Percentiles rank a stretch among this genome's conserved stretches.
Evolutionary conservation across 2,329 filamentous ascomycete species (phyloP).

Genomic region (Diaporthe caulivora): DNA sequence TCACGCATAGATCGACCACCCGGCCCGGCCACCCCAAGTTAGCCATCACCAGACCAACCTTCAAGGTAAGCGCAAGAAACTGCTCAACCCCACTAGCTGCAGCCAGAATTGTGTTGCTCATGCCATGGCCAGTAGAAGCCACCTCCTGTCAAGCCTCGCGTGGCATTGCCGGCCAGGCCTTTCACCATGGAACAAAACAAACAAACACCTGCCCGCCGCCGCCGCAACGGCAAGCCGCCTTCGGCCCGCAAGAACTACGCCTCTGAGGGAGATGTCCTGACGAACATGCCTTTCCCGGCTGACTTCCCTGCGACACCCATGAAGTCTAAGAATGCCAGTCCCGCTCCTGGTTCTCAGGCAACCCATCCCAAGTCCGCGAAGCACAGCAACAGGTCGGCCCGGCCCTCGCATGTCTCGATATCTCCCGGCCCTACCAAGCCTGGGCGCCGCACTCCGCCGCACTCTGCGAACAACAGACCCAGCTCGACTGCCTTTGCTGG

Average conservation of each 20-base stretch:
- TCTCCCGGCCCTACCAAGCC: conserved; percentile 58
- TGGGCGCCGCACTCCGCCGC: conserved; percentile 59
- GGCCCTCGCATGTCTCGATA: conserved; percentile 48
- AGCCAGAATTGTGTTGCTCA: conserved; percentile 21
- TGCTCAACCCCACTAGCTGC: not conserved
- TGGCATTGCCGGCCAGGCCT: not conserved
- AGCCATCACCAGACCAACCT: conserved; percentile 28
- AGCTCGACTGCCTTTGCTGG: conserved; percentile 80
- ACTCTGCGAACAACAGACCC: conserved; percentile 59
- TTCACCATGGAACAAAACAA: conserved; percentile 51
- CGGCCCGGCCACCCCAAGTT: conserved; percentile 28
- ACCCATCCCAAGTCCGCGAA: conserved; percentile 49
- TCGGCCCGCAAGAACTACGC: conserved; percentile 67
- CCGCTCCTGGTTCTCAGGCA: conserved; percentile 47
- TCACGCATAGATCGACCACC: conserved; percentile 37
- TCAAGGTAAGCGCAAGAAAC: conserved; percentile 9
- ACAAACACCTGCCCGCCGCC: conserved; percentile 56
- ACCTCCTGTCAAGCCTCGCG: conserved; percentile 5
- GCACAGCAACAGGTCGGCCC: conserved; percentile 46
- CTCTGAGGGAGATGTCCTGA: conserved; percentile 67
- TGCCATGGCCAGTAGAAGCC: not conserved
- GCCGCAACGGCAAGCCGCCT: conserved; percentile 53
- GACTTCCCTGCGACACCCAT: conserved; percentile 60
- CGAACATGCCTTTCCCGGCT: conserved; percentile 51
- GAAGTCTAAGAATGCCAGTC: conserved; percentile 54